Base-by-base conservation (phyloP, 495 filamentous ascomycete species). In the Aspergillus bertholletiae region DNA sequence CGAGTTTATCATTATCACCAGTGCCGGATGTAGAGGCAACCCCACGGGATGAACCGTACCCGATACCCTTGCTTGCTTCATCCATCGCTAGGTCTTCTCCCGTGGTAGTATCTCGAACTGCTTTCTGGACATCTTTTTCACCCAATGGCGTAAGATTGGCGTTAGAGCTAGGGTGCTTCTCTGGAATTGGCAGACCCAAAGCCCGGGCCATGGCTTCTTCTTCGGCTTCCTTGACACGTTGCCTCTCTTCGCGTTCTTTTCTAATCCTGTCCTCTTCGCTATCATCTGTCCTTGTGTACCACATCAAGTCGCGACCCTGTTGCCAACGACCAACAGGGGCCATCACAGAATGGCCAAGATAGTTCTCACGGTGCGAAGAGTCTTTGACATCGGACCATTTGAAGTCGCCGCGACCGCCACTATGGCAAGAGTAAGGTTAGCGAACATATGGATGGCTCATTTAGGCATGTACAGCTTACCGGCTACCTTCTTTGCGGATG, bases 281-380 rank as follows among this genome's bases (percentile, higher is more conserved):
- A 5, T 63, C 71, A 20, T 90, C 82, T 13, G 74, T 77, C 66
- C 89, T 93, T 3, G 92, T 84, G 59, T 97, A 97, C 94, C 94
- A 97, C 37, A 67, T 77, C 6, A 97, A 75, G 60, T 98, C 93
- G 52, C 81, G 82, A n/a, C 84, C 83, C 59, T 94, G 88, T 60
- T 96, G 92, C 94, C 95, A 98, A 46, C 94, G 89, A 11, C 94
- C 94, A 11, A 97, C 95, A 0, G 94, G 82, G 5, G 94, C 94
- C 84, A 95, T 98, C 48, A 98, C 66, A 21, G 89, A 95, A 69
- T 98, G 94, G 39, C 95, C 94, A 0, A 98, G 86, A 69, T 98
- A 98, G 71, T 98, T 97, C 67, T 98, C 93, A 61, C 94, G 90
- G 62, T 97, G 92, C 37, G 80, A 71, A 35, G 90, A 92, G 47